These are phyloP conservation scores for Nakazawaea laoshanensis DNA, from an alignment of 805 yeast species.

Conservation along the genomic window DNA sequence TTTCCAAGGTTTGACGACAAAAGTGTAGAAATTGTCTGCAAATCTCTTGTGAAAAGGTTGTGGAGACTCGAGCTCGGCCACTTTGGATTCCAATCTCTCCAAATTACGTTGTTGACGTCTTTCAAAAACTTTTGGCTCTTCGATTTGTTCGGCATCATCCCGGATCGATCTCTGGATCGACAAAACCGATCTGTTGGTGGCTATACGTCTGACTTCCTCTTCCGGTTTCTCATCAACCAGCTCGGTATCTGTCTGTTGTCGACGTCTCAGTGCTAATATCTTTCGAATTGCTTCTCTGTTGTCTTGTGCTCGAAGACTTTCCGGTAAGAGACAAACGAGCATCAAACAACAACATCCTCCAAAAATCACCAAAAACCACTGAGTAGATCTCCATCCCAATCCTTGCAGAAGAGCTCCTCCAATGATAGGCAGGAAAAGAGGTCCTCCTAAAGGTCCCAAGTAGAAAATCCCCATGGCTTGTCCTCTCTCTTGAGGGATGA, in stretches of 20 bases:
- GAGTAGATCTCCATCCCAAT: constrained; percentile 88
- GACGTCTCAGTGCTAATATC: constrained; percentile 30
- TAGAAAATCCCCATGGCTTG: constrained; percentile 73
- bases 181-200: not conserved
- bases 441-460: constrained; percentile 76
- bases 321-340: constrained; percentile 61
- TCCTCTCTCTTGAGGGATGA: constrained; percentile 60
- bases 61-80: constrained; percentile 15
- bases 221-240: constrained; percentile 17
- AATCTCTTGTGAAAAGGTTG: constrained; percentile 17
- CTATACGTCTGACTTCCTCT: constrained; percentile 5
- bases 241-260: constrained; percentile 14
- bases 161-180: not conserved
- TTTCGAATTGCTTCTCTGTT: constrained; percentile 45
- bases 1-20: constrained; percentile 49
- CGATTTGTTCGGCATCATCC: constrained; percentile 12
- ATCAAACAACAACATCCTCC: constrained; percentile 44
- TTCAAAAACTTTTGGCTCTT: constrained; percentile 11
- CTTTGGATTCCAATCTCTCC: constrained; percentile 13
- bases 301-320: constrained; percentile 62
- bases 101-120: constrained; percentile 13
- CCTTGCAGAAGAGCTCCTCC: constrained; percentile 67
- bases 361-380: constrained; percentile 71
- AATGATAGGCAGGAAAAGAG: constrained; percentile 67
- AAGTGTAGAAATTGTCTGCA: constrained; percentile 31